A percentile compares a stretch with the other conserved stretches of the same genome.
Conservation (phyloP, 371 early-diverging fungal species). For the Syncephalastrum monosporum region DNA sequence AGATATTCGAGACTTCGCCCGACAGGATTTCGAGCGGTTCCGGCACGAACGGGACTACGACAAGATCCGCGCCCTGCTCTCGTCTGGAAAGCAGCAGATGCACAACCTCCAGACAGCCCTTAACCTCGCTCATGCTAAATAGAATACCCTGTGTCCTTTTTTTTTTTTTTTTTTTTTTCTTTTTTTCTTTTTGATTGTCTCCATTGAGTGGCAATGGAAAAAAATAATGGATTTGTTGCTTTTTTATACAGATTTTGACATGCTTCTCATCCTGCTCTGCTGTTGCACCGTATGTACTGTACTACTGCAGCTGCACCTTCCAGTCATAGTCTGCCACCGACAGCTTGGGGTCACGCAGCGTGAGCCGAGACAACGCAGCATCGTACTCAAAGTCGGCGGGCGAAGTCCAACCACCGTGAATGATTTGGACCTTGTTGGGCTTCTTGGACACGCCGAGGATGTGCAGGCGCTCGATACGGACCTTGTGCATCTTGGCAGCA, state of each 20-base stretch:
- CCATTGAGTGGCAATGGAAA: no score
- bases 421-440: constrained; percentile 19
- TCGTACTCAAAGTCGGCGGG: constrained; percentile 20
- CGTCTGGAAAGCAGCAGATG: constrained; percentile 62
- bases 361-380: constrained; percentile 28
- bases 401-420: constrained; percentile 6
- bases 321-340: constrained; percentile 59
- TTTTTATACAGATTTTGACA: no score
- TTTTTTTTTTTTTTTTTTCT: no score
- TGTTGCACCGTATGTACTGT: no score
- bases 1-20: constrained; percentile 57
- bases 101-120: constrained; percentile 55
- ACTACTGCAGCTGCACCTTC: constrained; percentile 29
- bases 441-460: constrained; percentile 35
- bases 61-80: constrained; percentile 52
- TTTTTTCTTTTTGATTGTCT: no score
- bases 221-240: no score
- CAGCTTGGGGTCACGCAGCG: constrained; percentile 71
- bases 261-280: no score
- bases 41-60: constrained; percentile 57
- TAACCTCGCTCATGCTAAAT: constrained; percentile 30
- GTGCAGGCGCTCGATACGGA: constrained; percentile 47
- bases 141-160: no score
- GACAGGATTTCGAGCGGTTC: constrained; percentile 64
- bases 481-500: constrained; percentile 18